Evolutionary conservation across 2,329 filamentous ascomycete genomes (phyloP).

Genomic region (Orbilia javanica): DNA sequence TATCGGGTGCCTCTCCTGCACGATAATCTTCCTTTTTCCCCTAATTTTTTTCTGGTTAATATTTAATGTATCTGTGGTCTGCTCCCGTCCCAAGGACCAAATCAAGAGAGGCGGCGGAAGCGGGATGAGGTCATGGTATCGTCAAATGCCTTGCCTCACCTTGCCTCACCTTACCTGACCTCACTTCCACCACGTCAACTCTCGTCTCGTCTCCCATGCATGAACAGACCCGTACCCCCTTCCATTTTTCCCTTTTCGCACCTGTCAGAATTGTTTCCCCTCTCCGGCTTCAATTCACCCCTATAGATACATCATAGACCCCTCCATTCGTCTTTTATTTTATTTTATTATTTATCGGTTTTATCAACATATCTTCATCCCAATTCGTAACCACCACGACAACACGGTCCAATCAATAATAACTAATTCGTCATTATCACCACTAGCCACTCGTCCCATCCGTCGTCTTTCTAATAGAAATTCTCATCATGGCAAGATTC

Average conservation of each 20-base stretch:
- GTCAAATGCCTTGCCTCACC: conserved; percentile 54
- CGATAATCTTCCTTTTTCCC: neutral
- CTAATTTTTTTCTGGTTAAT: too few relatives aligned
- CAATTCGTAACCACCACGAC: neutral
- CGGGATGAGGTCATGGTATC: conserved; percentile 57
- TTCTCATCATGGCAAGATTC: conserved; percentile 85
- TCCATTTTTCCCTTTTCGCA: neutral
- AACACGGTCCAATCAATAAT: conserved; percentile 57
- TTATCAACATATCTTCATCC: too few relatives aligned
- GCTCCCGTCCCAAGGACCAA: conserved; percentile 6
- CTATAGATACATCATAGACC: neutral
- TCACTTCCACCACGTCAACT: neutral
- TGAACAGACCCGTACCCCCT: conserved; percentile 1
- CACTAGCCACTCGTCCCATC: conserved; percentile 85
- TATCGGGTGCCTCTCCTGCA: neutral
- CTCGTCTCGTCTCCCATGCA: conserved; percentile 9
- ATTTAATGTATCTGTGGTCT: neutral
- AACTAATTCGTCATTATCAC: conserved; percentile 59
- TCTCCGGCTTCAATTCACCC: neutral
- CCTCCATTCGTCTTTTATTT: neutral
- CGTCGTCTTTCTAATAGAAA: conserved; percentile 86
- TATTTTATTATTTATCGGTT: neutral
- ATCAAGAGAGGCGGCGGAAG: conserved; percentile 15
- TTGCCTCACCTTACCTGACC: conserved; percentile 26
- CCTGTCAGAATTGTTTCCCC: neutral